phyloP scores from a whole-genome alignment of 768 basidiomycete genomes.

The Podaxis sp. region DNA sequence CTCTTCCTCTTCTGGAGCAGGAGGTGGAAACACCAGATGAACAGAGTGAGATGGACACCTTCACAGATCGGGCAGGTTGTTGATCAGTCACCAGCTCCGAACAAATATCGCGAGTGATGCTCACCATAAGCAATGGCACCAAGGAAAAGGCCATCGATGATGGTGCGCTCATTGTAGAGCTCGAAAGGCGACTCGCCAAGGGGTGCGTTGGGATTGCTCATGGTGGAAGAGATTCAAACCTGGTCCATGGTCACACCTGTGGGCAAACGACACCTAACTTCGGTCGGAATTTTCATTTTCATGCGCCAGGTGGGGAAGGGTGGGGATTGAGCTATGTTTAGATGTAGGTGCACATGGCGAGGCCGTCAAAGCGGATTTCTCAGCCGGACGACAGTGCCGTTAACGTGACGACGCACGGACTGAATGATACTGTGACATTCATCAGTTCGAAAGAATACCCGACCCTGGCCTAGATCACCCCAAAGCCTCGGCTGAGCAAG shows the following conservation, averaged over 20 bases:
- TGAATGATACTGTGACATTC: background rate
- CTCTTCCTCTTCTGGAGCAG: background rate
- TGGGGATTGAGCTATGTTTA: slow-evolving; percentile 7
- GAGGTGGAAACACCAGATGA: slow-evolving; percentile 15
- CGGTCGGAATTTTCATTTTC: background rate
- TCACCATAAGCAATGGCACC: slow-evolving; percentile 21
- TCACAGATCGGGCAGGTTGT: background rate
- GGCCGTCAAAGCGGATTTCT: background rate
- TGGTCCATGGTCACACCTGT: background rate
- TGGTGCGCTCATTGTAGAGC: slow-evolving; percentile 20
- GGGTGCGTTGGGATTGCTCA: slow-evolving; percentile 11
- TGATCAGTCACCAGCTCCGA: background rate
- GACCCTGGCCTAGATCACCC: background rate
- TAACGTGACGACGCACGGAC: background rate
- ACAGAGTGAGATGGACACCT: slow-evolving; percentile 16
- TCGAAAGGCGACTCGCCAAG: slow-evolving; percentile 13
- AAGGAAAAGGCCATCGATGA: slow-evolving; percentile 21
- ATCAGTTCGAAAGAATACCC: background rate
- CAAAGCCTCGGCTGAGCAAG: background rate
- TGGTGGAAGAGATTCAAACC: slow-evolving; percentile 1
- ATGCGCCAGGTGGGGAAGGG: background rate
- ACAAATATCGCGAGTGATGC: background rate
- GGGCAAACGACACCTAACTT: background rate
- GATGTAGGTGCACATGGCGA: background rate
- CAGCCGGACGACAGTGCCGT: background rate